Conservation (phyloP, 2,329 filamentous ascomycete genomes). For the Beauveria bassiana region DNA sequence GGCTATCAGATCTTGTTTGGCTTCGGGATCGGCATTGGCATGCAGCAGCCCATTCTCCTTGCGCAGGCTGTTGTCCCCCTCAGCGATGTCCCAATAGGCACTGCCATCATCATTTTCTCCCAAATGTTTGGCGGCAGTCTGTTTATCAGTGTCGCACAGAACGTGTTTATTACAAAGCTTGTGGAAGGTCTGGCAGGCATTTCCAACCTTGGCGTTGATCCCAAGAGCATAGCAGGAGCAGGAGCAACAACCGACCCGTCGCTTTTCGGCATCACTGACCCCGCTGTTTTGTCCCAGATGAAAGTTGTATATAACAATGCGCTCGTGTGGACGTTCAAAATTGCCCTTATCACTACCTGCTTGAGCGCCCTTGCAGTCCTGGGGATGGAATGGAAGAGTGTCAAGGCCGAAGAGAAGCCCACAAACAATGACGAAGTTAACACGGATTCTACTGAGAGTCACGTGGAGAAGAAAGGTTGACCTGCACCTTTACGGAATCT, state of each 20-base stretch:
- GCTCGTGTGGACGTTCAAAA: background rate
- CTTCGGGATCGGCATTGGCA: constrained; percentile 12
- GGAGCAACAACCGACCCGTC: background rate
- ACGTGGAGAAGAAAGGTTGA: too few relatives aligned
- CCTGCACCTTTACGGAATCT: too few relatives aligned
- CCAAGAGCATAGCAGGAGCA: background rate
- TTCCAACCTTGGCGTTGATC: background rate
- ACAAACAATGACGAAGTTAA: background rate
- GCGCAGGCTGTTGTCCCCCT: constrained; percentile 13
- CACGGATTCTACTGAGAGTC: background rate
- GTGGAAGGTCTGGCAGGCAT: background rate
- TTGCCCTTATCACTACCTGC: background rate
- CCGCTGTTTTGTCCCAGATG: background rate
- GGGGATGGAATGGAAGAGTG: background rate
- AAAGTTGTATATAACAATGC: background rate
- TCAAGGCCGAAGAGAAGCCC: background rate
- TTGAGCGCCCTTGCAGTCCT: background rate
- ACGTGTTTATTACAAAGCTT: constrained; percentile 9
- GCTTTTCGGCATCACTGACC: background rate
- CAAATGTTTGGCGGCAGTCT: constrained; percentile 12
- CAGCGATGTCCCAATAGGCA: constrained; percentile 14
- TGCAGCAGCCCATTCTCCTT: constrained; percentile 14
- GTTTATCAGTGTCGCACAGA: constrained; percentile 15
- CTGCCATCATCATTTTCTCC: constrained; percentile 10
- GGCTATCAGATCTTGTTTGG: constrained; percentile 14